Conservation (phyloP, 257 asterid species). For the Solanum pennellii region DNA sequence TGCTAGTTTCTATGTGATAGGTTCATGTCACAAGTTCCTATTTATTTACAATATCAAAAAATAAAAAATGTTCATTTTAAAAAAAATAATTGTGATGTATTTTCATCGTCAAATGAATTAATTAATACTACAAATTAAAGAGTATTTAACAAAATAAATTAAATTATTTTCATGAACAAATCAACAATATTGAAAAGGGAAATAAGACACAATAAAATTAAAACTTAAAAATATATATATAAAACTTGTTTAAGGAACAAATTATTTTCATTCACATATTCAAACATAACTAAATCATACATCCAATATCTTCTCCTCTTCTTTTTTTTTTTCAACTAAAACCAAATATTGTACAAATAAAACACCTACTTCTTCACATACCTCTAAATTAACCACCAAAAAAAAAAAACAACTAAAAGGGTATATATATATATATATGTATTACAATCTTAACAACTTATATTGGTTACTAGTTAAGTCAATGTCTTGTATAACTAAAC, state of each 20-base stretch:
- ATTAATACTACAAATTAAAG: background rate
- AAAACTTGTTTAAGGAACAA: background rate
- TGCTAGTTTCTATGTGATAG: background rate
- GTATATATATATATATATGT: background rate
- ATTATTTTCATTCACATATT: background rate
- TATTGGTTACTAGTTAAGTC: background rate
- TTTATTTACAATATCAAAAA: too few species aligned
- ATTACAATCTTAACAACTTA: background rate
- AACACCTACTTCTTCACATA: background rate
- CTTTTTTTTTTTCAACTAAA: background rate
- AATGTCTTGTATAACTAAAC: background rate
- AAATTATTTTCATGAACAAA: background rate
- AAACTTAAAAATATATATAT: background rate
- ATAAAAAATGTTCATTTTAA: too few species aligned
- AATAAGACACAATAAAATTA: background rate
- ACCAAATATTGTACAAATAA: background rate
- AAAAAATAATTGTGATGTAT: background rate
- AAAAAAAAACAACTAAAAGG: background rate
- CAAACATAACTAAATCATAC: background rate
- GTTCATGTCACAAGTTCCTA: background rate
- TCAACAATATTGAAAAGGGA: background rate
- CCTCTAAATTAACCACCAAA: background rate
- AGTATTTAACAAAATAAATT: too few species aligned
- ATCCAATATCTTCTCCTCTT: background rate
- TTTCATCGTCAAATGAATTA: background rate